Base-by-base conservation (phyloP, 2,329 filamentous ascomycete genomes). In the Pseudogymnoascus sp. region DNA sequence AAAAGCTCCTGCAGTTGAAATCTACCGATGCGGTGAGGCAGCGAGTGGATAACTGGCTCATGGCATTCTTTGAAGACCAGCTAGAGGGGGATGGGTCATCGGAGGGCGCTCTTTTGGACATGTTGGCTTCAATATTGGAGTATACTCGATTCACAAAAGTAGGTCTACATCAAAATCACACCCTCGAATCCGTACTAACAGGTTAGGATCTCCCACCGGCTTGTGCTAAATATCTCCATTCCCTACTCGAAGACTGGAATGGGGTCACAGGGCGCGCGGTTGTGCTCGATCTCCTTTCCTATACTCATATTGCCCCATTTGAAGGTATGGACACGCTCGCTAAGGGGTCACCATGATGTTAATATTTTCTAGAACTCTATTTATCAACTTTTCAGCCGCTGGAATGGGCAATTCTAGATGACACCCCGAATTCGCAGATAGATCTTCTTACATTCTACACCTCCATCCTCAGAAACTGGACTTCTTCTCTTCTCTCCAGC, bases 1-100 rank as follows among this genome's bases (percentile, higher is more conserved):
- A 93, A 72, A 95, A 93, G 71, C 79, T 93, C 23, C 77, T 91
- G 36, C 76, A 89, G n/a, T 76, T 90, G 31, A 82, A 84, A 60
- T 83, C 87, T 1, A 81, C 83, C 37, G 75, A 78, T 14, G 78
- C 80, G 59, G 79, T 79, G 11, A 75, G 78, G 28, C 76, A 77
- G 60, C 78, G 86, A n/a, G 78, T 86, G 46, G 78, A 81, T 46
- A 81, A 82, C 68, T 89, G 86, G 86, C 71, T 89, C 44, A 73
- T 77, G 56, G 81, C 84, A 1, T 81, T 80, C 56, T 76, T 86
- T 11, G 78, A 81, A 61, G 84, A 87, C 64, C 71, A 72, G 72
- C 78, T 82, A 1, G 75, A 83, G 31, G 78, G 79, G 44, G 82
- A 83, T 1, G 80, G 82, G 63, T 74, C 76, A 3, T 79, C 81